Base-by-base conservation (phyloP, 768 basidiomycete genomes). In the Rhodotorula toruloides region DNA sequence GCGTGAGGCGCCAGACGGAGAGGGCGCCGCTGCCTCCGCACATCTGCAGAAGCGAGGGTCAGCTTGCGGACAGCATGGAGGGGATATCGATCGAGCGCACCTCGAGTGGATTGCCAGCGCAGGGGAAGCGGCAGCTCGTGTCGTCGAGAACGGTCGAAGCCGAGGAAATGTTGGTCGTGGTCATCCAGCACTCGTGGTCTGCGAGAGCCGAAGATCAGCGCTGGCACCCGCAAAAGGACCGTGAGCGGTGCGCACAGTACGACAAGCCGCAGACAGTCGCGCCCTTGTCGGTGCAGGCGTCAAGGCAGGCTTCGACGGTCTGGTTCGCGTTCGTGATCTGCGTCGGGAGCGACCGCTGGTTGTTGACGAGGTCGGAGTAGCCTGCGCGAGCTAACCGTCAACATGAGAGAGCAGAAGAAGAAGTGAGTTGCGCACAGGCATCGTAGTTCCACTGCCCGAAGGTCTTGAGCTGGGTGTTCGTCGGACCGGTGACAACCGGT, bases 331-430 rank as follows among this genome's bases (percentile, higher is more conserved):
- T 54, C 29, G 31, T 29, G 8, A 54, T 4, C 17, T 19, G 27
- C 7, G 21, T 39, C 44, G 63, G 39, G 12, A 69, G 60, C 0
- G 52, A 21, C 37, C 68, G 63, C 17, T 42, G 27, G 31, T 39
- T 32, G 68, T 49, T 44, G 44, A 69, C 63, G 39, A 57, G 44
- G 42, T 69, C 68, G 17, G 39, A 19, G 63, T 69, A 61, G 55
- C 46, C 40, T 43, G 42, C 9, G 6, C 0, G 12, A 36, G 39
- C 11, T 47, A 13, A 58, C n/a, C 5, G 25, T 6, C 14, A 37
- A 32, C 5, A 7, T 19, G n/a, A n/a, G 11, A 4, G 39, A n/a
- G 37, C 16, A 32, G 13, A 19, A 17, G 54, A 2, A 44, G 8
- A n/a, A 21, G 19, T 19, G 25, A 14, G 12, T 12, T 0, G 32